A percentile compares a stretch with the other conserved stretches of the same genome.
Evolutionary conservation across 2,329 filamentous ascomycete genomes (phyloP).

Genomic region (Stagonosporopsis rhizophila): DNA sequence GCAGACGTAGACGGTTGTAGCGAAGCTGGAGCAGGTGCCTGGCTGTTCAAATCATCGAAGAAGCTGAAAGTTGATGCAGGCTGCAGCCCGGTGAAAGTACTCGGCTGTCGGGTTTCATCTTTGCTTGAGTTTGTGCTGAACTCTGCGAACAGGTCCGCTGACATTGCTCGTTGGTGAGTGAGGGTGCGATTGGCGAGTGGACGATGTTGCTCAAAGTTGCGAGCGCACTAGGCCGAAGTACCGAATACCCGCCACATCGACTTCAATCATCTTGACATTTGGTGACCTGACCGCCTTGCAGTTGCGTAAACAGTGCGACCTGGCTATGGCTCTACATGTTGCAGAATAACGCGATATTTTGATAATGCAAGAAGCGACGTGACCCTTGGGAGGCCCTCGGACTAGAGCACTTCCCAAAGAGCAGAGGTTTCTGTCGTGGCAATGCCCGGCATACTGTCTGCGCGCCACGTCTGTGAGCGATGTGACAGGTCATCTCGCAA

Average conservation of each 20-base stretch:
- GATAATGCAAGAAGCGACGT: no score
- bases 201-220: constrained; percentile 22
- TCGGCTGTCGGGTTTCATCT: constrained; percentile 23
- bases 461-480: no score
- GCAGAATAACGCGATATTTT: no score
- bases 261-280: background rate
- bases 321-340: no score
- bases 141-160: constrained; percentile 47
- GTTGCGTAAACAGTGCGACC: no score
- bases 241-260: background rate
- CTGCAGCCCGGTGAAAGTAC: constrained; percentile 8
- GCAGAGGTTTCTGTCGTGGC: no score
- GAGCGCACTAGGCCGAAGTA: constrained; percentile 27
- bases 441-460: no score
- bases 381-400: no score
- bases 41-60: constrained; percentile 41
- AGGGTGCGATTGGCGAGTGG: constrained; percentile 17
- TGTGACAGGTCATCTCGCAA: no score
- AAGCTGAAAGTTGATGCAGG: constrained; percentile 40
- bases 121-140: constrained; percentile 34
- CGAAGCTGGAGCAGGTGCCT: constrained; percentile 16
- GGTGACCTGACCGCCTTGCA: background rate
- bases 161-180: constrained; percentile 32
- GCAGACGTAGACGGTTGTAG: constrained; percentile 22
- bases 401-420: no score